Base-by-base conservation (phyloP, 2,329 filamentous ascomycete species). In the Sordariomycetes sp. region DNA sequence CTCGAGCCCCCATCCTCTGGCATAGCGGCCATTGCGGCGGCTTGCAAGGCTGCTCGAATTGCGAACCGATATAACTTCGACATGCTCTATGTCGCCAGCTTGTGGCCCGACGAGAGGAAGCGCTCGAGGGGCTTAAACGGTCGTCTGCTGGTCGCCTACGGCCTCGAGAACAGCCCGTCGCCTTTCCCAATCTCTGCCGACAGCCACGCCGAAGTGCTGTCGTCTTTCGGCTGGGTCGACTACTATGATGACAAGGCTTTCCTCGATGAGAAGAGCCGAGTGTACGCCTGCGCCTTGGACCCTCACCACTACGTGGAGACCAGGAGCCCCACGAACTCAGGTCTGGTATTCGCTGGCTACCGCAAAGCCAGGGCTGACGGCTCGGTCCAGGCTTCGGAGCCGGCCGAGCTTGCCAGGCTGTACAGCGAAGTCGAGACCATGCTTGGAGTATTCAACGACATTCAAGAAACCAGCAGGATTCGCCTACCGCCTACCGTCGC, bases 281-380 rank as follows among this genome's bases (percentile, higher is more conserved):
- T 70, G 5, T 75, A 70, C 45, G 68, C 65, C 8, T 66, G 66
- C 41, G 61, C 71, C 6, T 75, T 75, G 36, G 64, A 71, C 47
- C 64, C 61, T 0, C 63, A 63, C 17, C 51, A 56, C 16, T 57
- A 55, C 30, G 48, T 27, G 10, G 28, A 34, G 12, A 24, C 16
- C 21, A 32, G 16, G 17, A 23, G 24, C 8, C 21, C 9, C 19
- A 34, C 21, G 27, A 36, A n/a, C 10, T 19, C 26, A 10, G 71
- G 70, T 30, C 67, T 75, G 37, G 64, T 75, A 5, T 75, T 75
- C 35, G 70, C 70, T 1, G 71, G 68, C 0, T 75, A 74, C 42
- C 60, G 69, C 16, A 66, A 66, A 40, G 65, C 67, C 12, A 54
- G 57, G 27, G 48, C 47, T 7, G 61, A 60, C 17, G 56, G 56